Percentiles rank a stretch among this genome's conserved stretches.
Evolutionary conservation across 305 asterid genomes (phyloP).

Genomic region (Fraxinus floribunda): DNA sequence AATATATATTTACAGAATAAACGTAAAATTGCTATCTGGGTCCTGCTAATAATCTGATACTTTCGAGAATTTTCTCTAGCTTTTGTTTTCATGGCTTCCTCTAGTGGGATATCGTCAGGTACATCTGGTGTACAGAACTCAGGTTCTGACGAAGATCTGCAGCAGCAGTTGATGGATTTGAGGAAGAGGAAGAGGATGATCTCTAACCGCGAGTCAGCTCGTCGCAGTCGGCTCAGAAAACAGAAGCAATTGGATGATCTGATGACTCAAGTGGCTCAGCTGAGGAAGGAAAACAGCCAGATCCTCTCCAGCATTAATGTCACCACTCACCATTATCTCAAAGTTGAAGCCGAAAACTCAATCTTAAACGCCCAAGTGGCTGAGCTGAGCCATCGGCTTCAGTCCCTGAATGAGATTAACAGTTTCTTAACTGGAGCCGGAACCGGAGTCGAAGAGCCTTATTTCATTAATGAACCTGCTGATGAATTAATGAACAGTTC

Average conservation of each 20-base stretch:
- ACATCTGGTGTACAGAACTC: conserved; percentile 57
- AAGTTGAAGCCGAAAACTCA: conserved; percentile 72
- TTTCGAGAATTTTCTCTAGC: neutral
- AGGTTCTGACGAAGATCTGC: conserved; percentile 66
- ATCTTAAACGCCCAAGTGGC: conserved; percentile 67
- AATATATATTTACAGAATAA: neutral
- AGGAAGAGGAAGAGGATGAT: conserved; percentile 59
- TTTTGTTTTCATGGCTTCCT: conserved; percentile 49
- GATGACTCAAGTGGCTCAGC: conserved; percentile 51
- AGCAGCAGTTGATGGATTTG: conserved; percentile 56
- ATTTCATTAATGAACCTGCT: conserved; percentile 23
- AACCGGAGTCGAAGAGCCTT: conserved; percentile 2
- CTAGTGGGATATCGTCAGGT: conserved; percentile 64
- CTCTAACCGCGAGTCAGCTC: neutral
- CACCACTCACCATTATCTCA: conserved; percentile 45
- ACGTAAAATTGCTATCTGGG: neutral
- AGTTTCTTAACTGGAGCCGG: conserved; percentile 26
- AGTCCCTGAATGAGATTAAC: conserved; percentile 59
- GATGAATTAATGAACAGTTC: conserved; percentile 36
- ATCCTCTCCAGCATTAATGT: conserved; percentile 45
- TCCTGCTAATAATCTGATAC: conserved; percentile 18
- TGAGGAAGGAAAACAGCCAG: conserved; percentile 60
- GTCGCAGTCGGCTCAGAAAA: conserved; percentile 83
- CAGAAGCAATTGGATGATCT: conserved; percentile 81
- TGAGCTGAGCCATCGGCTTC: conserved; percentile 72